Evolutionary conservation across 75 land plant genomes (phyloP).

Genomic region (Pinus taeda): DNA sequence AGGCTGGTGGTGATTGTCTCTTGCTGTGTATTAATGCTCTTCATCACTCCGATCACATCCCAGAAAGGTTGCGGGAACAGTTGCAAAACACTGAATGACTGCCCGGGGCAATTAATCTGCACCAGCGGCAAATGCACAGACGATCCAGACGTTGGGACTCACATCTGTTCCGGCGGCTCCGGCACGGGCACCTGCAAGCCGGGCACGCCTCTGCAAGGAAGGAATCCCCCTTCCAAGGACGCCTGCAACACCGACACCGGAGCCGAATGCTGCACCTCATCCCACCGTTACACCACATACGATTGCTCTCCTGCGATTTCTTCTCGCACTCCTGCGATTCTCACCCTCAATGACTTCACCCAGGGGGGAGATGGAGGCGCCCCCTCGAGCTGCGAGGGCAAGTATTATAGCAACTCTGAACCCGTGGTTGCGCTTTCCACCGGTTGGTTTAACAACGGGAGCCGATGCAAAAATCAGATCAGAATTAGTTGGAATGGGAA

Average conservation of each 20-base stretch:
- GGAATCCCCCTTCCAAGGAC: background rate
- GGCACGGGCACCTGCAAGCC: background rate
- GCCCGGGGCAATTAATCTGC: constrained; percentile 28
- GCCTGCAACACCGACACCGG: constrained; percentile 2
- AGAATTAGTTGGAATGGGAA: constrained; percentile 36
- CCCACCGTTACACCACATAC: constrained; percentile 5
- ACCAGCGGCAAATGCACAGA: constrained; percentile 29
- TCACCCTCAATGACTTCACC: constrained; percentile 34
- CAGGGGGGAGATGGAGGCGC: constrained; percentile 35
- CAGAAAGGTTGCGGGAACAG: background rate
- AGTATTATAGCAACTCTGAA: constrained; percentile 37
- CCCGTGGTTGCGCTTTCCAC: constrained; percentile 60
- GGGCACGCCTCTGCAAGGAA: background rate
- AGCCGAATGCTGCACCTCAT: background rate
- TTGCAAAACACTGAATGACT: constrained; percentile 22
- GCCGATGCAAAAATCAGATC: constrained; percentile 33
- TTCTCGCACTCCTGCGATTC: constrained; percentile 15
- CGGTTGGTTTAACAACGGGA: constrained; percentile 43
- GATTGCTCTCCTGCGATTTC: constrained; percentile 28
- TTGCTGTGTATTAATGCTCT: too few species aligned
- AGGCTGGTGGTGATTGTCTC: too few species aligned
- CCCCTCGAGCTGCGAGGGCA: constrained; percentile 29
- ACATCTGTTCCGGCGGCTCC: constrained; percentile 19
- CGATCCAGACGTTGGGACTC: constrained; percentile 34
- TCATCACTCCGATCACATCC: too few species aligned